Base-by-base conservation (phyloP, 2,329 filamentous ascomycete species). In the Aspergillus piperis region DNA sequence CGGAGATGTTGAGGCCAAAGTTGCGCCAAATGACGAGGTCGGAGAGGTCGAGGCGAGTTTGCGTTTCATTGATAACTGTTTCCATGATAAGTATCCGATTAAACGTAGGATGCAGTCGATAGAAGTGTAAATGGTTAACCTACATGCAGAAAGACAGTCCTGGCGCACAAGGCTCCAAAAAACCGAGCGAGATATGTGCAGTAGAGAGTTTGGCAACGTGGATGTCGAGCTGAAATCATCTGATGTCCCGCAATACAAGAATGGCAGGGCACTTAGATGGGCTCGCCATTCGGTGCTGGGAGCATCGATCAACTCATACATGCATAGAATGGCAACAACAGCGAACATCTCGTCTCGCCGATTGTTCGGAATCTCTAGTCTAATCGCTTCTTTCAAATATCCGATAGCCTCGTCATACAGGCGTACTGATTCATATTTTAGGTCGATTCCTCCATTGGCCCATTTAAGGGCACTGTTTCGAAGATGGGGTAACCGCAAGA, bases 121-220 rank as follows among this genome's bases (percentile, higher is more conserved):
- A 13, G 11, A 36, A 36, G 10, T 3, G 32, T 5, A 36, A 6
- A 5, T 36, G 21, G 21, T 27, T 19, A 36, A 48, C 64, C 56
- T 44, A 67, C 65, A 67, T 8, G 65, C 65, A 42, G 58, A 67
- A 11, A 67, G 38, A 47, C 62, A 51, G 27, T 66, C 64, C 38
- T 67, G 65, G 21, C 64, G 60, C 8, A 59, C 61, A 2, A 66
- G 54, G 39, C 65, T 66, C 64, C 65, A 67, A 36, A 67, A 66
- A 15, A 66, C 62, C 3, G 65, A 61, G 2, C 65, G 36, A 15
- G 32, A 23, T 23, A 55, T 44, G 2, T 50, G 47, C 13, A 50
- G 19, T 11, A 25, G 15, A 38, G 52, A 44, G 5, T 50, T 30
- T n/a, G 47, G 47, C 5, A 50, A 15, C 11, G 47, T 5, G 23